phyloP scores from a whole-genome alignment of 768 basidiomycete species.

The Leccinum obscurum region DNA sequence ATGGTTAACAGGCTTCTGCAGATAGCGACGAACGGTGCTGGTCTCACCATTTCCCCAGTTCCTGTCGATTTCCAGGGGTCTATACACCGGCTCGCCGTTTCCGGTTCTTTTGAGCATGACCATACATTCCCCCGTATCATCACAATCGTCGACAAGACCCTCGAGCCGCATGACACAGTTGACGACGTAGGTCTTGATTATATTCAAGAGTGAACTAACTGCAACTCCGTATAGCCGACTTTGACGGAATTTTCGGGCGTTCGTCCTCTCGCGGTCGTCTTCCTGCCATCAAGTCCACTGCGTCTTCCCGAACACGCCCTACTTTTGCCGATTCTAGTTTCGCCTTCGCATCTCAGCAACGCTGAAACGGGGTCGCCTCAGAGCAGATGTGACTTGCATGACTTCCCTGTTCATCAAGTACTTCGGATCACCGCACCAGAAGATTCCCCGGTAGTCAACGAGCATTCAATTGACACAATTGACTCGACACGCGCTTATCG shows the following conservation, averaged over 20 bases:
- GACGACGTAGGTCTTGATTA: conserved; percentile 32
- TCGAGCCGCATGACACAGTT: conserved; percentile 14
- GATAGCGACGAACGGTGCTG: conserved; percentile 47
- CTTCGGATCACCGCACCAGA: conserved; percentile 38
- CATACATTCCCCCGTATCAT: conserved; percentile 33
- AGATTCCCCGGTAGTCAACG: conserved; percentile 45
- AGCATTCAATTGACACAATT: conserved; percentile 43
- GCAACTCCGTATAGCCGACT: conserved; percentile 39
- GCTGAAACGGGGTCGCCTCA: conserved; percentile 28
- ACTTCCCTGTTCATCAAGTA: conserved; percentile 42
- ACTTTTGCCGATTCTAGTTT: conserved; percentile 60
- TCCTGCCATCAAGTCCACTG: conserved; percentile 52
- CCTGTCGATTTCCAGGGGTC: conserved; percentile 24
- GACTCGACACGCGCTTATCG: conserved; percentile 44
- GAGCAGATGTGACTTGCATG: conserved; percentile 45
- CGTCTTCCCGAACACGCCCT: conserved; percentile 40
- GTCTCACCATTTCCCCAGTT: conserved; percentile 27
- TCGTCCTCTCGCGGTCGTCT: conserved; percentile 69
- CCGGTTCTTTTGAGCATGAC: conserved; percentile 28
- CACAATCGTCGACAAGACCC: conserved; percentile 41
- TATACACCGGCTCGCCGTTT: conserved; percentile 25
- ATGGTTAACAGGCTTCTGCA: conserved; percentile 59
- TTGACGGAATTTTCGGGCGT: conserved; percentile 38
- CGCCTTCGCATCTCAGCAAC: conserved; percentile 28
- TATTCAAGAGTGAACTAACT: conserved; percentile 27